These are phyloP conservation scores for Blastobotrys attinorum DNA, from an alignment of 805 yeast species.

Conservation along the genomic window DNA sequence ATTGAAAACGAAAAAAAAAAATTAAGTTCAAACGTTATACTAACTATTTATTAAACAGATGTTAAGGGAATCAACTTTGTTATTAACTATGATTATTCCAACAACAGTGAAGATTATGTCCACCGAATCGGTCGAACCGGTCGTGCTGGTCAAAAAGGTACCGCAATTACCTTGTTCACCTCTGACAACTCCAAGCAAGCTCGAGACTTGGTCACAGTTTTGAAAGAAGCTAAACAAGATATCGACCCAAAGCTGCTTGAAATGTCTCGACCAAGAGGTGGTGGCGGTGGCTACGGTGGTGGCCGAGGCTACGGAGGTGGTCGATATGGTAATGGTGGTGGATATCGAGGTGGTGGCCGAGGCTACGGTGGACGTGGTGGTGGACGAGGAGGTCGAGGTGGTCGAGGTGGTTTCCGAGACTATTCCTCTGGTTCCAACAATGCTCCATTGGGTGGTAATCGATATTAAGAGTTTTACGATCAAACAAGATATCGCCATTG, in stretches of 20 bases:
- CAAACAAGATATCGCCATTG: background rate
- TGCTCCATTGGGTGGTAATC: slow-evolving; percentile 34
- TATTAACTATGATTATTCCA: slow-evolving; percentile 95
- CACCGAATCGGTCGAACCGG: slow-evolving; percentile 99
- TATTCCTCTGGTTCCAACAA: slow-evolving; percentile 30
- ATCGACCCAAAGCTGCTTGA: slow-evolving; percentile 73
- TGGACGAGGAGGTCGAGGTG: slow-evolving; percentile 2
- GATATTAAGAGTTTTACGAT: slow-evolving; percentile 27
- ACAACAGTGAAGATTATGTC: slow-evolving; percentile 95
- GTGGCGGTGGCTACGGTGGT: slow-evolving; percentile 47
- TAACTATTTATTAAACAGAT: slow-evolving; percentile 42
- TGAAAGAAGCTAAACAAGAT: slow-evolving; percentile 92
- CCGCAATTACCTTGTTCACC: slow-evolving; percentile 91
- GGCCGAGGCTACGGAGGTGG: slow-evolving; percentile 33
- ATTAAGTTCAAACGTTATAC: slow-evolving; percentile 1
- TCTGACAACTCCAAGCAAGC: slow-evolving; percentile 82
- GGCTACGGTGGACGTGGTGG: slow-evolving; percentile 27
- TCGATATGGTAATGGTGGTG: slow-evolving; percentile 30
- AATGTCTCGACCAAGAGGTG: slow-evolving; percentile 68
- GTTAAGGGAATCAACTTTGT: slow-evolving; percentile 96
- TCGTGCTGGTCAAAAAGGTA: slow-evolving; percentile 96
- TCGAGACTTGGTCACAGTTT: slow-evolving; percentile 77
- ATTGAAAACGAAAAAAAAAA: background rate
- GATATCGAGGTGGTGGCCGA: slow-evolving; percentile 15
- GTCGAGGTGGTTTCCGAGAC: slow-evolving; percentile 9